These are phyloP conservation scores for Tubosaeta brunneosetosa DNA, from an alignment of 768 basidiomycete species.

Conservation along the genomic window DNA sequence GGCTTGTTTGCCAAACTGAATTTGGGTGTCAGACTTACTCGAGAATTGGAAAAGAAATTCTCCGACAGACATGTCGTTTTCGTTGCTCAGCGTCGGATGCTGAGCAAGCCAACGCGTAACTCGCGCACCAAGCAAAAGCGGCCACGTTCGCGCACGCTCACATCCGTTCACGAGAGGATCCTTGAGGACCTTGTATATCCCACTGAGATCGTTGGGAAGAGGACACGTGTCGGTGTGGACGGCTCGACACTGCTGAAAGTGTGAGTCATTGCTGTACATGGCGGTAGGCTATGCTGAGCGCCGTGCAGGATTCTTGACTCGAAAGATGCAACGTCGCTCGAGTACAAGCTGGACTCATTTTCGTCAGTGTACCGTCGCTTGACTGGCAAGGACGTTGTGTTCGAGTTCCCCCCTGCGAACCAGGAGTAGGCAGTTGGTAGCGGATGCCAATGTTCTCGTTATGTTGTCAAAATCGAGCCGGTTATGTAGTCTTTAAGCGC, in stretches of 20 bases:
- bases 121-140: constrained; percentile 94
- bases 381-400: constrained; percentile 95
- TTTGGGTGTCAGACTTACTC: constrained; percentile 70
- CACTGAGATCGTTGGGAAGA: constrained; percentile 98
- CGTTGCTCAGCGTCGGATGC: constrained; percentile 96
- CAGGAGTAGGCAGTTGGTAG: constrained; percentile 51
- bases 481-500: constrained; percentile 25
- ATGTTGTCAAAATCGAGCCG: constrained; percentile 32
- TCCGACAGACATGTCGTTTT: constrained; percentile 99
- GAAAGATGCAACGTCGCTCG: constrained; percentile 95
- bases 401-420: constrained; percentile 80
- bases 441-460: constrained; percentile 30
- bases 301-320: constrained; percentile 83
- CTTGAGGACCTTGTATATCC: constrained; percentile 99
- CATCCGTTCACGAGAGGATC: constrained; percentile 96
- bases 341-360: constrained; percentile 99
- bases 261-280: constrained; percentile 50
- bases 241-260: constrained; percentile 97
- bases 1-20: constrained; percentile 5
- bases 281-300: constrained; percentile 14
- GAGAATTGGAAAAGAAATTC: constrained; percentile 99
- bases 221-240: constrained; percentile 89
- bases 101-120: constrained; percentile 93
- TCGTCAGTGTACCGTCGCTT: constrained; percentile 92
- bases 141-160: constrained; percentile 94